These are phyloP conservation scores for Leccinum griseonigrum DNA, from an alignment of 1,284 basidiomycete species.

Conservation along the genomic window DNA sequence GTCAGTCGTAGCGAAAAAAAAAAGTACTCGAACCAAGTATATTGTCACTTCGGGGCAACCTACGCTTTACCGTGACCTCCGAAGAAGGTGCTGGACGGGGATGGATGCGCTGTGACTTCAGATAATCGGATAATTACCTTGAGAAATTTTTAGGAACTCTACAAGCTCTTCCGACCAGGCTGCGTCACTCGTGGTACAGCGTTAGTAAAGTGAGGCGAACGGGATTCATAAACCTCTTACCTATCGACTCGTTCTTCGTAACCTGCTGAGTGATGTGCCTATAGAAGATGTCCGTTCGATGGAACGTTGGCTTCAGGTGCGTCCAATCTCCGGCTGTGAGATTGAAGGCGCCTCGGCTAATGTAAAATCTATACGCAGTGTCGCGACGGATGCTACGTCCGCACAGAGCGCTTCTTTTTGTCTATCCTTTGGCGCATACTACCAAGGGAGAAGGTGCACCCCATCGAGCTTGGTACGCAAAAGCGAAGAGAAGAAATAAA, in stretches of 20 bases:
- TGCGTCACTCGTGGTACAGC: conserved; percentile 1
- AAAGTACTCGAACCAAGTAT: conserved; percentile 54
- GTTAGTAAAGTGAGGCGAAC: not conserved
- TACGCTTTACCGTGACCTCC: conserved; percentile 66
- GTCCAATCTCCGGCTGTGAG: conserved; percentile 70
- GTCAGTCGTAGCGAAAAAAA: conserved; percentile 39
- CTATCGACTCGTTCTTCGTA: not conserved
- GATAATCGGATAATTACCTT: conserved; percentile 42
- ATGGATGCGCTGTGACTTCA: not conserved
- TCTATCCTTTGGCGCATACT: conserved; percentile 66
- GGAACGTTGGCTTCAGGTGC: conserved; percentile 55
- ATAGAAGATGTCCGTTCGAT: conserved; percentile 58
- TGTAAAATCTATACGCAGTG: conserved; percentile 61
- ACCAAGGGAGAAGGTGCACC: not conserved
- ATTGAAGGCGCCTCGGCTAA: conserved; percentile 72
- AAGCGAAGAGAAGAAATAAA: conserved; percentile 33
- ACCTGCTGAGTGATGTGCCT: conserved; percentile 38
- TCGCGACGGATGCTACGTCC: conserved; percentile 62
- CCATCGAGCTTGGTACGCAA: conserved; percentile 24
- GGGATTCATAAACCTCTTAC: not conserved
- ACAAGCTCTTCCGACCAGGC: conserved; percentile 30
- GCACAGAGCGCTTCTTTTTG: conserved; percentile 58
- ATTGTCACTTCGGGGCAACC: conserved; percentile 69
- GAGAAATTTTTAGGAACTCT: conserved; percentile 59
- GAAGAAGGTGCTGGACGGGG: conserved; percentile 65